Evolutionary conservation across 768 basidiomycete genomes (phyloP).

Genomic region (Sutorius australiensis): DNA sequence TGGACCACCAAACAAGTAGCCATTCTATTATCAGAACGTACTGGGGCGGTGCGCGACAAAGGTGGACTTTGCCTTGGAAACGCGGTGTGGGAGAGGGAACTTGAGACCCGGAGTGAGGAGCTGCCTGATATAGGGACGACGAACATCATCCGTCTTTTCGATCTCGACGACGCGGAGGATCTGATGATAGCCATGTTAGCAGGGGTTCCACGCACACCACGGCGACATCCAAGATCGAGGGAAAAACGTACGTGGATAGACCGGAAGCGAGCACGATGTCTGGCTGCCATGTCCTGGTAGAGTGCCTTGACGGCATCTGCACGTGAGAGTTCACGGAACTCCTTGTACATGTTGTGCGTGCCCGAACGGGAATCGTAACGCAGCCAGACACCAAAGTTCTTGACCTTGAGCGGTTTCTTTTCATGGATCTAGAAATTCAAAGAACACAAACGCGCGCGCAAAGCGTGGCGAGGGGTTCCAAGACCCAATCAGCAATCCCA

Average conservation of each 20-base stretch:
- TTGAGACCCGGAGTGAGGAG: conserved; percentile 85
- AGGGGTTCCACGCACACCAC: background rate
- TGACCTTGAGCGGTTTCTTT: conserved; percentile 96
- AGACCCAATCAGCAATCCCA: conserved; percentile 51
- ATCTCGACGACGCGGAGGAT: conserved; percentile 98
- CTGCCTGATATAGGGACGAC: conserved; percentile 98
- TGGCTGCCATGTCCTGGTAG: conserved; percentile 99
- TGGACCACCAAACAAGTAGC: background rate
- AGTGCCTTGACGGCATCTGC: conserved; percentile 93
- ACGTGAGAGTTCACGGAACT: conserved; percentile 93
- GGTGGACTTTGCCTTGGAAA: conserved; percentile 71
- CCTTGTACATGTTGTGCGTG: conserved; percentile 99
- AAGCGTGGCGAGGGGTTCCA: conserved; percentile 6
- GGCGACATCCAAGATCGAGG: background rate
- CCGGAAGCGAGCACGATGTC: conserved; percentile 98
- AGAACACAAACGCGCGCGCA: conserved; percentile 13
- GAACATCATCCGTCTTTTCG: conserved; percentile 85
- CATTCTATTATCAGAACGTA: conserved; percentile 52
- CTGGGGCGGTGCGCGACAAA: conserved; percentile 76
- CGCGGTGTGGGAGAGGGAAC: conserved; percentile 95
- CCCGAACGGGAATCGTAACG: conserved; percentile 99
- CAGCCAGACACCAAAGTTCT: conserved; percentile 99
- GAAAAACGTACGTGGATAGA: conserved; percentile 82
- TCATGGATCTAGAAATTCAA: conserved; percentile 76
- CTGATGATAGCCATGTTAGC: conserved; percentile 37